Percentiles rank a stretch among this genome's conserved stretches.
phyloP scores from a whole-genome alignment of 1,284 basidiomycete species.

The Chiua sp. region DNA sequence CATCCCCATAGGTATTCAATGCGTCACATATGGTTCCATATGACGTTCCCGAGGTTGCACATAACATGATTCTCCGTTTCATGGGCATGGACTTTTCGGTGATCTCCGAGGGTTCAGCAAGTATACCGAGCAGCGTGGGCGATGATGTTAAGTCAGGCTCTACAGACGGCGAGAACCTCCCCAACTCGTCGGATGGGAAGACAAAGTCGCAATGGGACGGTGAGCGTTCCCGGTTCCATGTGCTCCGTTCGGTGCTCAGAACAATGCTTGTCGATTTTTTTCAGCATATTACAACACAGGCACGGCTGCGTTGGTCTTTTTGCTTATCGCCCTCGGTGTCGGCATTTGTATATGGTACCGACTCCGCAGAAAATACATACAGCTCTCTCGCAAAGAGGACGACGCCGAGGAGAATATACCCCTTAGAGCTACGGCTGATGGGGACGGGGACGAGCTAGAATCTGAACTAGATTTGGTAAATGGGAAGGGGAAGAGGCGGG shows the following conservation, averaged over 20 bases:
- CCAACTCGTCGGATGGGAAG: slow-evolving; percentile 52
- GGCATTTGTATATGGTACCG: slow-evolving; percentile 77
- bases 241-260: background rate
- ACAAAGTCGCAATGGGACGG: slow-evolving; percentile 84
- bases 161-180: slow-evolving; percentile 47
- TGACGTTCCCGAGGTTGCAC: slow-evolving; percentile 87
- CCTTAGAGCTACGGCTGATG: slow-evolving; percentile 42
- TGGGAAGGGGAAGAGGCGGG: slow-evolving; percentile 51
- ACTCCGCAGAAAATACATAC: slow-evolving; percentile 54
- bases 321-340: slow-evolving; percentile 74
- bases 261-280: slow-evolving; percentile 2
- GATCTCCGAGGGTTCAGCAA: slow-evolving; percentile 75
- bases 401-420: slow-evolving; percentile 59
- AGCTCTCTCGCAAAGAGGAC: slow-evolving; percentile 39
- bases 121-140: slow-evolving; percentile 80
- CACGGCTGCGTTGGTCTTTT: slow-evolving; percentile 82
- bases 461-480: slow-evolving; percentile 31
- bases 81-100: slow-evolving; percentile 88
- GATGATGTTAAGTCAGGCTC: slow-evolving; percentile 65
- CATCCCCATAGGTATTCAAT: slow-evolving; percentile 67
- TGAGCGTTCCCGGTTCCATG: slow-evolving; percentile 37
- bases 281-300: slow-evolving; percentile 92
- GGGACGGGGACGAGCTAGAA: slow-evolving; percentile 41
- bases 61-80: slow-evolving; percentile 99
- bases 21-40: slow-evolving; percentile 96